phyloP scores from a whole-genome alignment of 2,329 filamentous ascomycete genomes.

The Colletotrichum lindemuthianum region DNA sequence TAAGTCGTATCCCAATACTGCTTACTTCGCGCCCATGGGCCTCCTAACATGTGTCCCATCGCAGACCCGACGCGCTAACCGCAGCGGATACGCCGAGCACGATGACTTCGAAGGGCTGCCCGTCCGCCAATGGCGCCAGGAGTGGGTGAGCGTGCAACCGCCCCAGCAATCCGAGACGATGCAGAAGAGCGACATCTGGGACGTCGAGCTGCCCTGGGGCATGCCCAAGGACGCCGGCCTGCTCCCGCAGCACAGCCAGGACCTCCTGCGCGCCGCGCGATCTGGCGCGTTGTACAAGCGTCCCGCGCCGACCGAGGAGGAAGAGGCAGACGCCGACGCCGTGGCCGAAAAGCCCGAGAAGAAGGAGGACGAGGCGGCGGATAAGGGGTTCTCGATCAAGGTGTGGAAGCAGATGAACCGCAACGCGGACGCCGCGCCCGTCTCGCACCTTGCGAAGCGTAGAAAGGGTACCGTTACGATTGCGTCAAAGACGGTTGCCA shows the following conservation, averaged over 20 bases:
- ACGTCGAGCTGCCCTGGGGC: conserved; percentile 76
- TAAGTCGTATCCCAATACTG: conserved; percentile 36
- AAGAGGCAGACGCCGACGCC: conserved; percentile 63
- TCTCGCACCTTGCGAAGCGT: conserved; percentile 69
- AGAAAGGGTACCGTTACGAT: conserved; percentile 70
- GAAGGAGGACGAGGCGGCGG: conserved; percentile 69
- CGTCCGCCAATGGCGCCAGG: conserved; percentile 88
- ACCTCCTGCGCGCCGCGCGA: conserved; percentile 82
- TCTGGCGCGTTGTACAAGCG: conserved; percentile 81
- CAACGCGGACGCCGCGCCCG: conserved; percentile 62
- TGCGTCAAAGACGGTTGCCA: conserved; percentile 60
- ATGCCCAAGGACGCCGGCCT: conserved; percentile 90
- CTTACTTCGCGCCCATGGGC: conserved; percentile 34
- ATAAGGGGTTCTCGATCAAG: conserved; percentile 64
- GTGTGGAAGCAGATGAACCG: conserved; percentile 71
- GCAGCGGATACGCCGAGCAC: conserved; percentile 66
- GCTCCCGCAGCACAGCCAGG: conserved; percentile 81
- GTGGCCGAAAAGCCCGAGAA: conserved; percentile 65
- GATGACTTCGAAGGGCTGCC: conserved; percentile 79
- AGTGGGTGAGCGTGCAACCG: conserved; percentile 74
- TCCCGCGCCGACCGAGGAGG: conserved; percentile 69
- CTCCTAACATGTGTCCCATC: conserved; percentile 33
- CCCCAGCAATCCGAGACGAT: conserved; percentile 70
- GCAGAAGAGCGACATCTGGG: conserved; percentile 74
- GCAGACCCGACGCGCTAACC: conserved; percentile 66